phyloP scores from a whole-genome alignment of 257 asterid genomes.

The Nicotiana benthamiana region DNA sequence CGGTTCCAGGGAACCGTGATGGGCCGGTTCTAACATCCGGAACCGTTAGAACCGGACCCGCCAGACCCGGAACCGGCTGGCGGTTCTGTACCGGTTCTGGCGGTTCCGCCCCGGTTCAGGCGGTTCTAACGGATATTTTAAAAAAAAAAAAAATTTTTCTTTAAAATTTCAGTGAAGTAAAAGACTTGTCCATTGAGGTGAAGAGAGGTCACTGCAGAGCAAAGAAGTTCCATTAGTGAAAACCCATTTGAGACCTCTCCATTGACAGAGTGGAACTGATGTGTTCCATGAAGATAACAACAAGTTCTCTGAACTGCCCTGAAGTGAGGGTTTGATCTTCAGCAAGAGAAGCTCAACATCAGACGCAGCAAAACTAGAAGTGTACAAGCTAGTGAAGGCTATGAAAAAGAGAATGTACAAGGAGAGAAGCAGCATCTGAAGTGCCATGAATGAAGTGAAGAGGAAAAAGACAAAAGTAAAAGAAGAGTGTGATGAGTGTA shows the following conservation, averaged over 20 bases:
- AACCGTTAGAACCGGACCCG: no score
- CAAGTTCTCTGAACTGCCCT: constrained; percentile 60
- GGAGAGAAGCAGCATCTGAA: constrained; percentile 27
- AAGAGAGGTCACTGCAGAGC: constrained; percentile 56
- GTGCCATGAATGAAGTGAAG: constrained; percentile 45
- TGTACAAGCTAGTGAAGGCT: constrained; percentile 15
- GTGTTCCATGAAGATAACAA: constrained; percentile 75
- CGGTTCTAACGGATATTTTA: no score
- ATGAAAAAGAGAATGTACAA: constrained; percentile 23
- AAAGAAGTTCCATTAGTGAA: constrained; percentile 46
- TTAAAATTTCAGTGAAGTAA: constrained; percentile 35
- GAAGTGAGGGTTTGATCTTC: constrained; percentile 67
- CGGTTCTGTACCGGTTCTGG: no score
- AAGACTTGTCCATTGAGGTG: constrained; percentile 64
- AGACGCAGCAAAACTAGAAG: constrained; percentile 26
- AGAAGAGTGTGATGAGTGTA: background rate
- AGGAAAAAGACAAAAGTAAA: constrained; percentile 7
- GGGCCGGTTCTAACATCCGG: no score
- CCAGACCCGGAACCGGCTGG: no score
- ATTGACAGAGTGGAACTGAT: constrained; percentile 77
- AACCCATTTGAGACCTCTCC: constrained; percentile 91
- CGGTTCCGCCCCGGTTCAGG: no score
- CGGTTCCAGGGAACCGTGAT: no score
- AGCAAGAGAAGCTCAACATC: constrained; percentile 64
- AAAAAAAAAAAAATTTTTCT: no score